Evolutionary conservation across 495 filamentous ascomycete species (phyloP).

Genomic region (Margaritispora aquatica): DNA sequence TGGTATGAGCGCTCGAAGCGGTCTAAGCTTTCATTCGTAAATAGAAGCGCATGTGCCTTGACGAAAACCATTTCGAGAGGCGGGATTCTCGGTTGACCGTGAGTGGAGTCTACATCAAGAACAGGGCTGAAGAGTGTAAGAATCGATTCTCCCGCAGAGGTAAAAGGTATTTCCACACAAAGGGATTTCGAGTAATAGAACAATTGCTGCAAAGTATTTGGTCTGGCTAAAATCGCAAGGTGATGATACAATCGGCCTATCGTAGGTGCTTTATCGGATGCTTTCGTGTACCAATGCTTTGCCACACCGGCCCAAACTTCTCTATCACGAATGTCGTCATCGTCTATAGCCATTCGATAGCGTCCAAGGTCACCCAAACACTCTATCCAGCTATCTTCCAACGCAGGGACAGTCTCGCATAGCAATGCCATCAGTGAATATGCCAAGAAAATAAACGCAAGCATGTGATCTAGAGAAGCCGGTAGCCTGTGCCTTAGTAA

Average conservation of each 20-base stretch:
- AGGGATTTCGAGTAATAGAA: slow-evolving; percentile 59
- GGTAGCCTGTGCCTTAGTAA: slow-evolving; percentile 61
- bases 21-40: slow-evolving; percentile 44
- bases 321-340: slow-evolving; percentile 60
- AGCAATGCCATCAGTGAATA: slow-evolving; percentile 78
- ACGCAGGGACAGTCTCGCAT: slow-evolving; percentile 67
- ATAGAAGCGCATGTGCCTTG: slow-evolving; percentile 59
- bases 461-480: slow-evolving; percentile 70
- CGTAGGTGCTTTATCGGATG: slow-evolving; percentile 61
- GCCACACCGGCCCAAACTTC: slow-evolving; percentile 76
- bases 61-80: slow-evolving; percentile 48
- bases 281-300: slow-evolving; percentile 74
- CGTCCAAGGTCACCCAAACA: slow-evolving; percentile 73
- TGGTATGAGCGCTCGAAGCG: slow-evolving; percentile 39
- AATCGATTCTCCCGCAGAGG: slow-evolving; percentile 20
- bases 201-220: slow-evolving; percentile 66
- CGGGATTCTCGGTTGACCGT: slow-evolving; percentile 20
- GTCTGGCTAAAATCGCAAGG: slow-evolving; percentile 72
- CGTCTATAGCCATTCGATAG: slow-evolving; percentile 69
- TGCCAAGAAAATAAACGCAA: slow-evolving; percentile 73
- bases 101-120: slow-evolving; percentile 9
- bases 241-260: slow-evolving; percentile 80
- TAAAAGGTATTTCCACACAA: slow-evolving; percentile 19
- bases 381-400: slow-evolving; percentile 86
- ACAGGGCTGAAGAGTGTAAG: slow-evolving; percentile 23